Percentiles rank a stretch among this genome's conserved stretches.
These are phyloP conservation scores for Physcia stellaris DNA, from an alignment of 495 filamentous ascomycete species.

Conservation along the genomic window DNA sequence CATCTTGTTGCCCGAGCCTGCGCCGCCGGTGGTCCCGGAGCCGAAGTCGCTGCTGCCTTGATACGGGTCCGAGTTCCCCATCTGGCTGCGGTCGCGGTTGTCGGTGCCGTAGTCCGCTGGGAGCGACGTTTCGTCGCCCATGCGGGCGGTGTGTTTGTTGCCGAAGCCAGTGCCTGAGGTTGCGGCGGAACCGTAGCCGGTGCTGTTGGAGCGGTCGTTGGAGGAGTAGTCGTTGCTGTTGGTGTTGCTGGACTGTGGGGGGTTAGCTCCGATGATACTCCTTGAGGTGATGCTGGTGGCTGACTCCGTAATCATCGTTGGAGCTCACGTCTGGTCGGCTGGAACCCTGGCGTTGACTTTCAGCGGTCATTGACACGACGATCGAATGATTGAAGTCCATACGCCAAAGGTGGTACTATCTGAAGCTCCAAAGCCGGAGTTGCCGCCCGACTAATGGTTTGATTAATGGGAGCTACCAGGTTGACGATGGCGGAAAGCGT, in stretches of 20 bases:
- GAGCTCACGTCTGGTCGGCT: no score
- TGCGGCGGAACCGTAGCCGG: slow-evolving; percentile 16
- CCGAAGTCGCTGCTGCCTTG: slow-evolving; percentile 9
- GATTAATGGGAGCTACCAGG: no score
- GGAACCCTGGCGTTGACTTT: no score
- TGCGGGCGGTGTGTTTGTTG: slow-evolving; percentile 20
- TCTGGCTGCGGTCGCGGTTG: neutral
- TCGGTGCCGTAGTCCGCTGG: slow-evolving; percentile 13
- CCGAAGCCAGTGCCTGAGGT: slow-evolving; percentile 20
- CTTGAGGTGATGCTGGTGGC: no score
- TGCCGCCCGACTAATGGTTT: no score
- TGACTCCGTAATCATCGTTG: no score
- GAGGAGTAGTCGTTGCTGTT: slow-evolving; percentile 14
- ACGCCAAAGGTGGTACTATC: no score
- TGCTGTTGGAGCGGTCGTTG: slow-evolving; percentile 13
- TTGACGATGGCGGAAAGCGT: no score
- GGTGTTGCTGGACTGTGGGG: slow-evolving; percentile 8
- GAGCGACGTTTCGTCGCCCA: slow-evolving; percentile 3
- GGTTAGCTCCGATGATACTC: no score
- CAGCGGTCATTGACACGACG: no score
- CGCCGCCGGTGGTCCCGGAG: slow-evolving; percentile 12
- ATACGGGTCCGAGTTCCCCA: slow-evolving; percentile 7
- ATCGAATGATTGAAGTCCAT: no score
- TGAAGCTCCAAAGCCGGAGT: no score
- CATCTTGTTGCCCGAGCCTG: slow-evolving; percentile 10